Conservation (phyloP, 108 stramenopile genomes). For the Conticribra guillardii region DNA sequence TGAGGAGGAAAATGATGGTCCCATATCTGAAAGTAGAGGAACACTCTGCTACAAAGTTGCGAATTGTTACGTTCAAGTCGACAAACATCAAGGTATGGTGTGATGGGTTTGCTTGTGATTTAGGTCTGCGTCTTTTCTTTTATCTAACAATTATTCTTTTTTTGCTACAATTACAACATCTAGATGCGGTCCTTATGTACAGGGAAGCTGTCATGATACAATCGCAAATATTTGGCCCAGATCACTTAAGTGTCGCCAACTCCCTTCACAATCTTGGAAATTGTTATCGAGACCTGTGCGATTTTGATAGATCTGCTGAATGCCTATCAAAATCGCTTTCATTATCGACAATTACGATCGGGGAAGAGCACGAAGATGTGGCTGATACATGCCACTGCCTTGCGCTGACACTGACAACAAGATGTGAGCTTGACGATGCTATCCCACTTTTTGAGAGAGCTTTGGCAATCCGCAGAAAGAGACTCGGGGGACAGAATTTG, state of each 20-base stretch:
- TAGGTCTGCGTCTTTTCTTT: neutral
- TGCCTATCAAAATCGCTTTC: slow-evolving; percentile 46
- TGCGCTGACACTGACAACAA: slow-evolving; percentile 39
- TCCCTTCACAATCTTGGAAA: slow-evolving; percentile 59
- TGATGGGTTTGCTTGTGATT: neutral
- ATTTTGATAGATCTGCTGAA: slow-evolving; percentile 46
- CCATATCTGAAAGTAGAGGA: slow-evolving; percentile 38
- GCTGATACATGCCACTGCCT: slow-evolving; percentile 57
- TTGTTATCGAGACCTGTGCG: slow-evolving; percentile 45
- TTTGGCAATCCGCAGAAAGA: slow-evolving; percentile 37
- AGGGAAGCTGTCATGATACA: slow-evolving; percentile 57
- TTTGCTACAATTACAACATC: neutral
- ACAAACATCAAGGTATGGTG: slow-evolving; percentile 36
- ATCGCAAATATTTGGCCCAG: slow-evolving; percentile 37
- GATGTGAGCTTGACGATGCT: slow-evolving; percentile 49
- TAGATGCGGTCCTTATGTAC: slow-evolving; percentile 49
- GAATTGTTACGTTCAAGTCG: slow-evolving; percentile 42
- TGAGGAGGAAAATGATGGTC: slow-evolving; percentile 24
- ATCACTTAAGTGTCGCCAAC: slow-evolving; percentile 47
- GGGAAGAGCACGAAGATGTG: slow-evolving; percentile 49
- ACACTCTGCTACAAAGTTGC: slow-evolving; percentile 53
- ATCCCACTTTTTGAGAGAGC: slow-evolving; percentile 39
- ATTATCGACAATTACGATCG: slow-evolving; percentile 25
- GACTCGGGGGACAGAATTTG: slow-evolving; percentile 22
- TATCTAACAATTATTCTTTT: neutral